These are phyloP conservation scores for Solanum arcanum DNA, from an alignment of 257 asterid species.

Conservation along the genomic window DNA sequence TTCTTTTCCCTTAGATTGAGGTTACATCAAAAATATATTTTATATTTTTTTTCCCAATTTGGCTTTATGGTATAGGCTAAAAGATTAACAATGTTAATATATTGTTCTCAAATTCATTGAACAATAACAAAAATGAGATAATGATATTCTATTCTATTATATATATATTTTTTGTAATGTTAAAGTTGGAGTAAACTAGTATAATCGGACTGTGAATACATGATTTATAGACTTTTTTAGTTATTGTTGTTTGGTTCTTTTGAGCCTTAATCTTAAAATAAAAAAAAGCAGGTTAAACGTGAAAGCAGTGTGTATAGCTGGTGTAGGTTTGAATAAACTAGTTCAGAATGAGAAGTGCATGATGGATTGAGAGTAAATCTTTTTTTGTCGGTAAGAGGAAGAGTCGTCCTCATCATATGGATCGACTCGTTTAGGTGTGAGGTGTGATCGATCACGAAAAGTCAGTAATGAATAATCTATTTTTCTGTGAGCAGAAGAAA, in stretches of 20 bases:
- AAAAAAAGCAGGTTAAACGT: neutral
- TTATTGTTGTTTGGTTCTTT: neutral
- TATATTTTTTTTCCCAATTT: neutral
- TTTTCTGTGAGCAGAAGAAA: neutral
- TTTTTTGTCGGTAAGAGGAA: neutral
- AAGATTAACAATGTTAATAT: neutral
- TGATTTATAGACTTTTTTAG: neutral
- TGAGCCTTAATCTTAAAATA: neutral
- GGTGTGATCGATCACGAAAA: neutral
- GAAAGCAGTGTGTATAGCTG: neutral
- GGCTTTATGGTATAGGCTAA: neutral
- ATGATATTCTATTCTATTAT: neutral
- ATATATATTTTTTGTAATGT: neutral
- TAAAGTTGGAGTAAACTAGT: neutral
- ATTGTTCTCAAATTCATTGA: neutral
- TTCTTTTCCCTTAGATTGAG: neutral
- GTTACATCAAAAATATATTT: neutral
- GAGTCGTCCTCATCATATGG: neutral
- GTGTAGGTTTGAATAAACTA: neutral
- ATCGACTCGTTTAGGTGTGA: neutral
- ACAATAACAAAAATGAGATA: neutral
- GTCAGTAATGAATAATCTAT: neutral
- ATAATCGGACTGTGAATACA: neutral
- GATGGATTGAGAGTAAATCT: neutral
- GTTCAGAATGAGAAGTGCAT: neutral